Evolutionary conservation across 208 protist genomes (phyloP), one percentile per base, ranked within the genome.

Genomic region (Tritrichomonas musculus): DNA sequence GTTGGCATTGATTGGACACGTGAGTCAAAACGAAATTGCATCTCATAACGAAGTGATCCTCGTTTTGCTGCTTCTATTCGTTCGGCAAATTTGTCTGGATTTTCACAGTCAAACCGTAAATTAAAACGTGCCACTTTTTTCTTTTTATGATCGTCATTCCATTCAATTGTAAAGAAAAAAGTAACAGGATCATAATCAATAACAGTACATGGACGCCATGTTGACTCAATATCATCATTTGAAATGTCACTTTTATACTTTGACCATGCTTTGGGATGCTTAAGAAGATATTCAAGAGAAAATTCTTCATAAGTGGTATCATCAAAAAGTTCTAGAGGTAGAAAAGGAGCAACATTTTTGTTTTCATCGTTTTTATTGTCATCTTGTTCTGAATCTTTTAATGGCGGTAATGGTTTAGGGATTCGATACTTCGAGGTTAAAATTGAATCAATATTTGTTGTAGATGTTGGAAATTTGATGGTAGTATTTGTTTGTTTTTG

Each of bases 271-370:
- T 53, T 27, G 33, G 77, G 77, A 57, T 88, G 41, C 39, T 88
- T 39, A 20, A 88, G 47, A 20, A 88, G 27, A 27, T 88, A 20
- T 60, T 88, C 77, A n/a, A 88, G 33, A 11, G 77, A 57, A 88
- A 47, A 88, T 88, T 88, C 47, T 88, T 88, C 77, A 33, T 57
- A 88, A 39, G 77, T 88, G 53, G 77, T 57, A 57, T 88, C 77
- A 88, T 88, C 77, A 47, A 88, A 88, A 55, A 60, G 25, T 88
- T 88, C 77, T 39, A 88, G 47, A 39, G 77, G 77, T 14, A 88
- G 20, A 47, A 88, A 88, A 41, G 77, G 25, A 27, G 33, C 27
- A 47, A 30, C n/a, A n/a, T n/a, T n/a, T n/a, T n/a, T n/a, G n/a
- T n/a, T n/a, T n/a, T n/a, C n/a, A n/a, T n/a, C n/a, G 8, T 8